These are phyloP conservation scores for Colletotrichum spinosum DNA, from an alignment of 2,329 filamentous ascomycete genomes.

Conservation along the genomic window DNA sequence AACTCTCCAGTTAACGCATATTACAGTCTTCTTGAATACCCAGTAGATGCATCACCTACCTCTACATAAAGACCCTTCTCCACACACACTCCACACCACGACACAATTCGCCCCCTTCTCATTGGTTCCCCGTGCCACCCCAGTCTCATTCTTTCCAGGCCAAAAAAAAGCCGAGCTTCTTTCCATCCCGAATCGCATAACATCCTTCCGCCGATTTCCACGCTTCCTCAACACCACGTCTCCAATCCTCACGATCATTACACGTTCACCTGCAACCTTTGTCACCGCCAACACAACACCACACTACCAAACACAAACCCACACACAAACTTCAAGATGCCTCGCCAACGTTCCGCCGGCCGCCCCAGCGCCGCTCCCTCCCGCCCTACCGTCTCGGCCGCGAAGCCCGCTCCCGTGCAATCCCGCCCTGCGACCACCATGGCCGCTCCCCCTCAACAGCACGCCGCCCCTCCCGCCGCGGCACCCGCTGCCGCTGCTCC, in stretches of 20 bases:
- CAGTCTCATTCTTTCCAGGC: conserved; percentile 11
- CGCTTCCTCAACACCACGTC: conserved; percentile 43
- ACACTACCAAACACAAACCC: neutral
- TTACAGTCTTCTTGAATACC: neutral
- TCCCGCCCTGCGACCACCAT: conserved; percentile 78
- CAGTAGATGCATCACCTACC: neutral
- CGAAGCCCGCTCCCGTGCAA: conserved; percentile 70
- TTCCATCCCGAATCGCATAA: conserved; percentile 26
- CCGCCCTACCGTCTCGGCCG: conserved; percentile 74
- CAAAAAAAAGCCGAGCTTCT: conserved; percentile 29
- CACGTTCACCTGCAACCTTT: neutral
- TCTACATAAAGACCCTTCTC: conserved; percentile 11
- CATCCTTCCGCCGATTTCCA: conserved; percentile 33
- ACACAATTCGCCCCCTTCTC: conserved; percentile 21
- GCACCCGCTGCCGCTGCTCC: conserved; percentile 62
- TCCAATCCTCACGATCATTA: conserved; percentile 38
- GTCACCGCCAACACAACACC: neutral
- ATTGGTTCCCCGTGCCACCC: conserved; percentile 29
- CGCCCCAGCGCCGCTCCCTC: conserved; percentile 63
- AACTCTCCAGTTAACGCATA: neutral
- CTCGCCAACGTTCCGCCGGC: conserved; percentile 80
- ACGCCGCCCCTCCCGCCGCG: conserved; percentile 52
- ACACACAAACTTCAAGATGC: conserved; percentile 64
- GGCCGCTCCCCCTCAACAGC: conserved; percentile 60
- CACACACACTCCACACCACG: conserved; percentile 10